These are phyloP conservation scores for Straminergon stramineum DNA, from an alignment of 225 moss, liverwort and hornwort genomes.

Conservation along the genomic window DNA sequence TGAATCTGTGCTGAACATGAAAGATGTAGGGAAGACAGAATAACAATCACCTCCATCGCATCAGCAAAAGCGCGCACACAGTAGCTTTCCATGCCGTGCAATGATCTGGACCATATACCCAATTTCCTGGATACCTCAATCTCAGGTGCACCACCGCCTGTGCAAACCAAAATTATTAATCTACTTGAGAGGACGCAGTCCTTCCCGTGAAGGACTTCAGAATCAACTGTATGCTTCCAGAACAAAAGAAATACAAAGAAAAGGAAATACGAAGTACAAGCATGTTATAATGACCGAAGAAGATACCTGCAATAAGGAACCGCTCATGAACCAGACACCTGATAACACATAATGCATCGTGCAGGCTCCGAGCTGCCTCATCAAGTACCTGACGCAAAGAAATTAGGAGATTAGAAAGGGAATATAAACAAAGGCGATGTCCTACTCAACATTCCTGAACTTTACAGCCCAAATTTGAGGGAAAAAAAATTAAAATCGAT, in stretches of 20 bases:
- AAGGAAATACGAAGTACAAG: neutral
- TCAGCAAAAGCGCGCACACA: slow-evolving; percentile 90
- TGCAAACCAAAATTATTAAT: neutral
- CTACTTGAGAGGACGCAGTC: neutral
- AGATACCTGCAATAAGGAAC: slow-evolving; percentile 64
- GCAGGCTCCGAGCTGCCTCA: slow-evolving; percentile 84
- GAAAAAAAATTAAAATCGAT: slow-evolving; percentile 5
- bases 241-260: neutral
- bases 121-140: slow-evolving; percentile 89
- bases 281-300: neutral
- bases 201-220: neutral
- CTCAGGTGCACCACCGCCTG: slow-evolving; percentile 92
- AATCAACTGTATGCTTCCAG: neutral
- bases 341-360: slow-evolving; percentile 86
- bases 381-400: slow-evolving; percentile 52
- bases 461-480: neutral
- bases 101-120: slow-evolving; percentile 80
- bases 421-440: neutral
- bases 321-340: slow-evolving; percentile 73
- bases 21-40: neutral
- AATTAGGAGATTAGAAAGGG: neutral
- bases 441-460: neutral
- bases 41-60: slow-evolving; percentile 63
- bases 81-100: slow-evolving; percentile 95
- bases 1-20: neutral